Evolutionary conservation across 2,329 filamentous ascomycete genomes (phyloP), one percentile per base, ranked within the genome.

Genomic region (Phialophora chinensis): DNA sequence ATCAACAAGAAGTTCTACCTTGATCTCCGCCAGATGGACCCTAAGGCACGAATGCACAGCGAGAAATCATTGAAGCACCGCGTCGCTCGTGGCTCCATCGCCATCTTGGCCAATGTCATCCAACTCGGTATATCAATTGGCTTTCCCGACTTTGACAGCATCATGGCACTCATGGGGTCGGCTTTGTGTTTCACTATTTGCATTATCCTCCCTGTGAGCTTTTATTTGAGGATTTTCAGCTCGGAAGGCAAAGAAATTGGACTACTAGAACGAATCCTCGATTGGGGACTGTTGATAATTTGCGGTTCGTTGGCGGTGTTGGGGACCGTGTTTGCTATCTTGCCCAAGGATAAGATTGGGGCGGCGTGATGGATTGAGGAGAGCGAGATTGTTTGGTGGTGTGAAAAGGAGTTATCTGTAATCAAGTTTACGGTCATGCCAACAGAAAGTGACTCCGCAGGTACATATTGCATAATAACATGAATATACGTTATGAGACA

Each of bases 131-230:
- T 97, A 66, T 88, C 93, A 6, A 86, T 91, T 50, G 71, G 90
- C 1, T 86, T 90, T 74, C 93, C 93, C 0, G 86, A 88, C 0
- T 97, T 97, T 74, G 93, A 97, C 76, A 89, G 89, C 60, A 93
- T 97, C 75, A 96, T 96, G 89, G 91, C 91, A 3, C 89, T 97
- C 68, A 88, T 98, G 80, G 94, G 95, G 12, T 92, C 91, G 47
- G 90, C 93, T 3, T 85, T 97, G 17, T 97, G 94, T 80, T 97
- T 97, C 73, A 92, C 91, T 20, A 96, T 98, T 71, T 98, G 94
- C 79, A 89, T 98, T 71, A 93, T 96, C 78, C 83, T 99, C 59
- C 95, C 94, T 0, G 82, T 97, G 35, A 86, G 89, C 4, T 98
- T 99, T 76, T 93, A 98, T 75, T 80, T 98, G 64, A 96, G 93